Evolutionary conservation across 225 moss, liverwort and hornwort genomes (phyloP), one percentile per base, ranked within the genome.

Genomic region (Polytrichum commune): DNA sequence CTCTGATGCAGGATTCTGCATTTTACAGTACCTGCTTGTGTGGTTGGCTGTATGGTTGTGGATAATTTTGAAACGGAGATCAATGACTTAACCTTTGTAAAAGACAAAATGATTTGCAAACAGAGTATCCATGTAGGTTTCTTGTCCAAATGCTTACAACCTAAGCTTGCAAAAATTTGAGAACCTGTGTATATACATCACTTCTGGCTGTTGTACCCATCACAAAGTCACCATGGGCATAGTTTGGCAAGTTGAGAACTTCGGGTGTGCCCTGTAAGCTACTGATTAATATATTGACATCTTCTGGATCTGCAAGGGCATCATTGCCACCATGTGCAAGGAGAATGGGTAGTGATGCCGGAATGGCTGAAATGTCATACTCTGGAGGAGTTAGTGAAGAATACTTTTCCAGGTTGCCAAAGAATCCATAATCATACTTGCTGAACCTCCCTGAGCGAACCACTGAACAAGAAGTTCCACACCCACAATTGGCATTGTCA

Each of bases 391-490:
- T 32, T 0, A 85, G 19, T 18, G 85, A 81, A 0, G 61, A 10
- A 1, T 89, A 89, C 19, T 56, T 77, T 58, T 76, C 65, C 2
- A 89, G 2, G 54, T 89, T 89, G 68, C 80, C 78, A 78, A 76
- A 88, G 20, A 88, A 82, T 20, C 88, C 88, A 5, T 84, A 82
- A 69, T 88, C 88, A 1, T 79, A 85, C 88, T 77, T 88, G 6
- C 84, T 68, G 38, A 88, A 88, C 22, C 24, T 72, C 3, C 85
- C 85, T 0, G 82, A 83, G 18, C 88, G 82, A 0, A 89, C 88
- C 83, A 89, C 88, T 85, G 78, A 29, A 62, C 19, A 46, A 16
- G 62, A 19, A 20, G 53, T 22, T 64, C 30, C 4, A 19, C 18
- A 85, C 85, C 22, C 56, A 89, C 88, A 76, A 58, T 23, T 46